Evolutionary conservation across 257 asterid species (phyloP).

Genomic region (Capsicum baccatum): DNA sequence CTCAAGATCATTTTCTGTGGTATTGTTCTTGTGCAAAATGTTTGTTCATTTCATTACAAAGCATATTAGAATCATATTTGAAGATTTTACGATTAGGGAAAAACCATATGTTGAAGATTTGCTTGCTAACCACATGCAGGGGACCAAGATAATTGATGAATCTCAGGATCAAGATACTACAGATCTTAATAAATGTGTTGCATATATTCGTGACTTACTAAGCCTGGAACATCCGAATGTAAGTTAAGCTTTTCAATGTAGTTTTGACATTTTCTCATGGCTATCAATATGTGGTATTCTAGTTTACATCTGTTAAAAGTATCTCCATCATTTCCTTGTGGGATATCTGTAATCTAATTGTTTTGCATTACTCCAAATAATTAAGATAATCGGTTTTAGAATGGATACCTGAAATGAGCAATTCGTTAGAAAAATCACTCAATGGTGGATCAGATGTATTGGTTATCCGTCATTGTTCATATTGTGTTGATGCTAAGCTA

Average conservation of each 20-base stretch:
- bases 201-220: conserved; percentile 57
- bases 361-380: not conserved
- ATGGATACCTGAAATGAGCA: not conserved
- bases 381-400: not conserved
- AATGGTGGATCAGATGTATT: not conserved
- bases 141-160: conserved; percentile 70
- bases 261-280: not conserved
- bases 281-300: not conserved
- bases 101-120: conserved; percentile 29
- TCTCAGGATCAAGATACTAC: conserved; percentile 92
- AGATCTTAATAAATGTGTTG: conserved; percentile 86
- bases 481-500: not conserved
- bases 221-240: conserved; percentile 58
- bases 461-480: not conserved
- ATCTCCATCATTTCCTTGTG: not conserved
- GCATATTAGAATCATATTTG: conserved; percentile 27
- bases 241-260: conserved; percentile 35
- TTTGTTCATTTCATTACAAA: conserved; percentile 12
- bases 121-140: conserved; percentile 59
- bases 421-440: not conserved
- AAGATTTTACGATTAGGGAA: not conserved
- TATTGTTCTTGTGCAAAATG: not conserved
- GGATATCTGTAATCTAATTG: not conserved
- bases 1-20: not conserved
- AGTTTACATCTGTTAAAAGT: not conserved